phyloP scores from a whole-genome alignment of 192 early-diverging fungal genomes.

The Entophlyctis luteolus region DNA sequence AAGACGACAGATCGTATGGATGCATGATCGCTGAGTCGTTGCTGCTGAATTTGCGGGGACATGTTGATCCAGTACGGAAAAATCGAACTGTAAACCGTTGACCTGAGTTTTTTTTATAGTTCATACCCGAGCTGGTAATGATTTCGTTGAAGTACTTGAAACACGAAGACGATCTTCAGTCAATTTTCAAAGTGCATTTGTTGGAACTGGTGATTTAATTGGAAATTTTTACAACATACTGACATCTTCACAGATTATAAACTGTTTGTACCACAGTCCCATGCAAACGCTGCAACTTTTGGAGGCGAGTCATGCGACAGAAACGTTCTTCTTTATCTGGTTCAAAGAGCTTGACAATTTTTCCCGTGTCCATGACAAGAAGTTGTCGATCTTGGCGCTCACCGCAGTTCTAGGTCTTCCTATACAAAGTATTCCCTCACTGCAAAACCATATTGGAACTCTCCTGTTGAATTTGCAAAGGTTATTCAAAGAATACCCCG shows the following conservation, averaged over 20 bases:
- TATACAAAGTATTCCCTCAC: conserved; percentile 5
- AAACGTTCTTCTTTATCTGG: conserved; percentile 27
- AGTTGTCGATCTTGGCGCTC: conserved; percentile 25
- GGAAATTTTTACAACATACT: background rate
- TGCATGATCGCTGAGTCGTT: conserved; percentile 84
- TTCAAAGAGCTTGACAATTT: conserved; percentile 23
- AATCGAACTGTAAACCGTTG: background rate
- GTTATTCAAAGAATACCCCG: conserved; percentile 20
- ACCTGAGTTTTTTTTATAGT: background rate
- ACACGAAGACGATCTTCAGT: conserved; percentile 14
- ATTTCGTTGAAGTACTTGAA: conserved; percentile 20
- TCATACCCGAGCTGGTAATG: conserved; percentile 28
- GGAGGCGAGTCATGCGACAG: conserved; percentile 7
- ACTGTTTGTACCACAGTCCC: conserved; percentile 24
- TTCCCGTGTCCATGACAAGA: conserved; percentile 31
- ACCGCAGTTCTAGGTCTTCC: conserved; percentile 11
- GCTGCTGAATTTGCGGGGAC: conserved; percentile 77
- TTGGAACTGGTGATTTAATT: conserved; percentile 6
- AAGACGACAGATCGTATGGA: conserved; percentile 75
- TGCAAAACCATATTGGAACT: conserved; percentile 17
- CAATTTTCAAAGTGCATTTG: conserved; percentile 21
- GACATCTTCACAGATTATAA: conserved; percentile 1
- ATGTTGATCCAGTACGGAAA: conserved; percentile 57
- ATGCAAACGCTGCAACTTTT: conserved; percentile 7
- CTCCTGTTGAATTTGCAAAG: conserved; percentile 8